Conservation (phyloP, 1,139 yeast genomes). For the Entelexis paramagnoliae region DNA sequence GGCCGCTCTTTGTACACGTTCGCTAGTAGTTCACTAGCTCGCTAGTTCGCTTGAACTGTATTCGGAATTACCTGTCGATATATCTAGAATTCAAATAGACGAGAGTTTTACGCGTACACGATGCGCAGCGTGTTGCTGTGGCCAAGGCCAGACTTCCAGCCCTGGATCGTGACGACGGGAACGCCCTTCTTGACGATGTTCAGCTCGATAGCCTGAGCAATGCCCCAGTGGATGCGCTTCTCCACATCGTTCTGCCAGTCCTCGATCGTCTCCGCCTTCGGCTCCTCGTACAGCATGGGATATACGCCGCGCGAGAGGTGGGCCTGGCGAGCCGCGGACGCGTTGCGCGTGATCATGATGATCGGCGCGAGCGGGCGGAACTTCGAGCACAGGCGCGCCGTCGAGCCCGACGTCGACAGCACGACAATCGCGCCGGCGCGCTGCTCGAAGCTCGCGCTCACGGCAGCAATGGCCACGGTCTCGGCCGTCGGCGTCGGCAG, state of each 20-base stretch:
- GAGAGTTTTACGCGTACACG: conserved; percentile 22
- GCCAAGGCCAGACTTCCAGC: conserved; percentile 98
- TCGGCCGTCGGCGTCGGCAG: conserved; percentile 91
- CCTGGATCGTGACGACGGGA: conserved; percentile 88
- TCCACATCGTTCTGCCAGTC: conserved; percentile 98
- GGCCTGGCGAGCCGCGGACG: conserved; percentile 82
- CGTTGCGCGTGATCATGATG: conserved; percentile 95
- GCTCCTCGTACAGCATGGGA: conserved; percentile 76
- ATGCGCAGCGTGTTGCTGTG: conserved; percentile 95
- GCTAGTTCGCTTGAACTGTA: too few relatives aligned
- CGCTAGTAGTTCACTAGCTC: too few relatives aligned
- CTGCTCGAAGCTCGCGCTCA: conserved; percentile 92
- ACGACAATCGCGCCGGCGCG: conserved; percentile 94
- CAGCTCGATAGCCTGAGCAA: conserved; percentile 76
- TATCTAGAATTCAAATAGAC: not conserved
- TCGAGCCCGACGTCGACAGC: conserved; percentile 85
- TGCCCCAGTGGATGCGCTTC: conserved; percentile 88
- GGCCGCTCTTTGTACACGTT: too few relatives aligned
- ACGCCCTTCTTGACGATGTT: conserved; percentile 85
- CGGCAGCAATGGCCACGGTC: conserved; percentile 96
- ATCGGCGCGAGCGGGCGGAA: conserved; percentile 97
- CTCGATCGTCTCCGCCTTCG: conserved; percentile 45
- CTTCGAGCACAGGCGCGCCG: conserved; percentile 93
- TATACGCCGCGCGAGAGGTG: conserved; percentile 98
- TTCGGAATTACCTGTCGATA: not conserved